A percentile compares a stretch with the other conserved stretches of the same genome.
These are phyloP conservation scores for Zygnema cylindricum DNA, from an alignment of 139 green algal genomes.

Conservation along the genomic window DNA sequence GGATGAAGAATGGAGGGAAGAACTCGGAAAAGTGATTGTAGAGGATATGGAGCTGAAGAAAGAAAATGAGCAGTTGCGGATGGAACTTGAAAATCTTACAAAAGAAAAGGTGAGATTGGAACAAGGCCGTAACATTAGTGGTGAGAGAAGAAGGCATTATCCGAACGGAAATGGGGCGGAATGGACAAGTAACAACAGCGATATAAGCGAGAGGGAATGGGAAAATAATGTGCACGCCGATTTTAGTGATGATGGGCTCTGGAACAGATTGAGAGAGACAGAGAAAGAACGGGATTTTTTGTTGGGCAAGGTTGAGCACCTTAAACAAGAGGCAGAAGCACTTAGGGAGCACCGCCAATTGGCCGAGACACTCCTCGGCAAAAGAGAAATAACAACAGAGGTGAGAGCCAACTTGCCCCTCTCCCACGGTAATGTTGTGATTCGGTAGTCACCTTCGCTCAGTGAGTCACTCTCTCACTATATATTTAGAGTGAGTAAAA, in stretches of 20 bases:
- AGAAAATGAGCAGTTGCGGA: background rate
- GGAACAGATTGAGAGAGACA: background rate
- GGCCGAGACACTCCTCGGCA: background rate
- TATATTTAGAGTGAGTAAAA: too few species aligned
- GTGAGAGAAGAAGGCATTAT: background rate
- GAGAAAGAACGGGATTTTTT: background rate
- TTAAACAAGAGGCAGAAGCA: background rate
- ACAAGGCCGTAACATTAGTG: background rate
- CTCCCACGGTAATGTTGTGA: too few species aligned
- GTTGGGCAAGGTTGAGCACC: background rate
- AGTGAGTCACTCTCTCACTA: too few species aligned
- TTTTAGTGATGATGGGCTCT: background rate
- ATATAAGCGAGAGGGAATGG: background rate
- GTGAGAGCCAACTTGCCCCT: too few species aligned
- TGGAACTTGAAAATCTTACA: background rate
- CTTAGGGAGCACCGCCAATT: background rate
- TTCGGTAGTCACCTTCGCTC: too few species aligned
- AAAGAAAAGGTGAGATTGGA: background rate
- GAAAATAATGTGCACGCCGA: too few species aligned
- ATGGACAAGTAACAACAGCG: background rate
- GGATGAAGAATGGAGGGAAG: background rate
- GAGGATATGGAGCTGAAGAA: background rate
- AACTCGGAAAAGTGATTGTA: background rate
- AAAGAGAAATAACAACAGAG: background rate
- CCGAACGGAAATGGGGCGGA: background rate